Evolutionary conservation across 371 early-diverging fungal genomes (phyloP).

Genomic region (Apophysomyces ossiformis): DNA sequence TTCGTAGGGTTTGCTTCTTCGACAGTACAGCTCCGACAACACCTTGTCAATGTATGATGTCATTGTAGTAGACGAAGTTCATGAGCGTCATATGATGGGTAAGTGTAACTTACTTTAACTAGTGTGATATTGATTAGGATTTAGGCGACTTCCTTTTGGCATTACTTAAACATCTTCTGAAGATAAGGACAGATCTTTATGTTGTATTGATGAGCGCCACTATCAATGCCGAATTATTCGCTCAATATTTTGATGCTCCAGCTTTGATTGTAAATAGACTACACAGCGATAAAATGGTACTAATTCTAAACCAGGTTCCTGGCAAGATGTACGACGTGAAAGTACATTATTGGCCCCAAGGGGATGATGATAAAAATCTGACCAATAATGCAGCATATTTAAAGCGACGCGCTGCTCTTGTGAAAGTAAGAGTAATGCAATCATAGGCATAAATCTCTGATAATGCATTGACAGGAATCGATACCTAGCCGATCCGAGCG

Average conservation of each 20-base stretch:
- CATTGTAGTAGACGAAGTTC: constrained; percentile 80
- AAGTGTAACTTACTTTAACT: constrained; percentile 23
- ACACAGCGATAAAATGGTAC: not conserved
- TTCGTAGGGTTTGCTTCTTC: constrained; percentile 56
- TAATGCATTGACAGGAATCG: constrained; percentile 30
- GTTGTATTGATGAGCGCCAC: constrained; percentile 86
- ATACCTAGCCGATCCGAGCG: constrained; percentile 48
- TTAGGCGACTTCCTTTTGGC: constrained; percentile 65
- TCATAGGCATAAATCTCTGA: not conserved
- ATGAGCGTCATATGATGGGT: constrained; percentile 69
- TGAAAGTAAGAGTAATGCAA: constrained; percentile 33
- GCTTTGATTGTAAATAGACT: constrained; percentile 37
- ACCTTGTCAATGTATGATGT: constrained; percentile 61
- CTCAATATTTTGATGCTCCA: constrained; percentile 63
- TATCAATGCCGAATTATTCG: constrained; percentile 68
- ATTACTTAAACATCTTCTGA: constrained; percentile 53
- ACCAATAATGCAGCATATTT: constrained; percentile 54
- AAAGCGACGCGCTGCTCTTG: constrained; percentile 42
- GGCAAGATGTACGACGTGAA: constrained; percentile 59
- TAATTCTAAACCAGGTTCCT: constrained; percentile 37
- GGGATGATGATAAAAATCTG: constrained; percentile 55
- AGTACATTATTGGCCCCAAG: constrained; percentile 50
- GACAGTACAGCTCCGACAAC: constrained; percentile 67
- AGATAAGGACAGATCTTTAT: constrained; percentile 44
- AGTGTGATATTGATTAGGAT: not conserved